Base-by-base conservation (phyloP, 1,284 basidiomycete species). In the Sanghuangporus weigelae region DNA sequence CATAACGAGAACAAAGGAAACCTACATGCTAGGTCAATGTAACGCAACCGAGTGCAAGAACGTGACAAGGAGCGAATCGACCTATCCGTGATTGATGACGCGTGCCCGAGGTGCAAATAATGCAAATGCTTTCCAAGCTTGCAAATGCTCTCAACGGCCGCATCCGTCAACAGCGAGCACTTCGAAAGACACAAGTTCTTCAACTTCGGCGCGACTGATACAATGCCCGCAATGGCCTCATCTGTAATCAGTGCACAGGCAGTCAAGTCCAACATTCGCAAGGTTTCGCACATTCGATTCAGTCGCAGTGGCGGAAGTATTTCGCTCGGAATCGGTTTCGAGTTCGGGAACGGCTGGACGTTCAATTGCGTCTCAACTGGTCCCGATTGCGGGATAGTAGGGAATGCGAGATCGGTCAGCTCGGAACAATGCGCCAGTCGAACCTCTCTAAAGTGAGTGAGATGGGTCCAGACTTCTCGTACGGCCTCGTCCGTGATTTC, bases 21-120 rank as follows among this genome's bases (percentile, higher is more conserved):
- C 90, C 74, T 67, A 95, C 96, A 96, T 4, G 97, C 97, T 67
- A 99, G 87, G 74, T 99, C 97, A 65, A 99, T 89, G 73, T 99
- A 99, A 68, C 97, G 83, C 63, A 99, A 75, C n/a, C 97, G 82
- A 0, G 93, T 96, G 75, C 97, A 99, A 23, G 85, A 84, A 48
- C 93, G 82, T 3, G 95, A 95, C 16, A 99, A 79, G 8, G 84
- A 84, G 59, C 87, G 89, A 44, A 99, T 90, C 7, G 92, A 94
- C 31, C 84, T 84, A 73, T 99, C 97, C 2, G 96, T 97, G 68
- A 99, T 94, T 69, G 87, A 89, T 67, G 75, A 77, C 5, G 94
- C 90, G 77, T 99, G 97, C 0, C 96, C 97, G 12, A 99, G 81
- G 74, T 99, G 97, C 46, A 99, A 82, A 73, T 97, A 95, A 75